Percentiles rank a stretch among this genome's conserved stretches.
Conservation (phyloP, 1,284 basidiomycete species). For the Rhodotorula sp. region DNA sequence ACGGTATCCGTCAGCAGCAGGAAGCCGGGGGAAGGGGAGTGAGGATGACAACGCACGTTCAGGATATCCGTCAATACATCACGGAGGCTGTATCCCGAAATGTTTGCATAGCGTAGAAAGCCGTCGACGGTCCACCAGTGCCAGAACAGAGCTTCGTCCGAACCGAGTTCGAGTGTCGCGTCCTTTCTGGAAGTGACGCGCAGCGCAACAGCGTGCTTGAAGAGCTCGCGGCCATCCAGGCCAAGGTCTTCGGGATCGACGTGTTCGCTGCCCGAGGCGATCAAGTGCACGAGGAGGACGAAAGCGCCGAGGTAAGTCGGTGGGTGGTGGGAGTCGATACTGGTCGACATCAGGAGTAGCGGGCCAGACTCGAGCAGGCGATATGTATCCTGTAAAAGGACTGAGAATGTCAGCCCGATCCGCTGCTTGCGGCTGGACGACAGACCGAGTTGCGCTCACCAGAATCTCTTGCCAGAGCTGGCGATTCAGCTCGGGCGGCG, state of each 20-base stretch:
- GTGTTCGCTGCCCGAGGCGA: not conserved
- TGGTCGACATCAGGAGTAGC: too few species aligned
- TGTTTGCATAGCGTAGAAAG: not conserved
- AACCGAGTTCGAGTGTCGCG: not conserved
- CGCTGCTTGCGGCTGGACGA: not conserved
- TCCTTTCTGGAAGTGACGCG: not conserved
- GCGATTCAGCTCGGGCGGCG: not conserved
- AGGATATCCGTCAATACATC: slow-evolving; percentile 13
- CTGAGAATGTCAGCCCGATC: too few species aligned
- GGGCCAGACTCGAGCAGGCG: not conserved
- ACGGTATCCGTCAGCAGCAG: not conserved
- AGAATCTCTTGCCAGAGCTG: not conserved
- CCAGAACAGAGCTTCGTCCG: slow-evolving; percentile 26
- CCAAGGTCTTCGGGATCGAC: not conserved
- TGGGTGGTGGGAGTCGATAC: not conserved
- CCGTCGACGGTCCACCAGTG: slow-evolving; percentile 15
- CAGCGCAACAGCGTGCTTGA: not conserved
- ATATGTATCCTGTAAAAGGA: too few species aligned
- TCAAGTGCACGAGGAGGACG: slow-evolving; percentile 17
- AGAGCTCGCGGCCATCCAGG: not conserved
- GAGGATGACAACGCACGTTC: slow-evolving; percentile 6
- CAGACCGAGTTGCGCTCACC: not conserved
- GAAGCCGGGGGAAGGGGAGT: too few species aligned
- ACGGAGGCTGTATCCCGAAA: not conserved
- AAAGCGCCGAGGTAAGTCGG: slow-evolving; percentile 12